Conservation (phyloP, 2,329 filamentous ascomycete genomes). For the Aspergillus tubingensis region DNA sequence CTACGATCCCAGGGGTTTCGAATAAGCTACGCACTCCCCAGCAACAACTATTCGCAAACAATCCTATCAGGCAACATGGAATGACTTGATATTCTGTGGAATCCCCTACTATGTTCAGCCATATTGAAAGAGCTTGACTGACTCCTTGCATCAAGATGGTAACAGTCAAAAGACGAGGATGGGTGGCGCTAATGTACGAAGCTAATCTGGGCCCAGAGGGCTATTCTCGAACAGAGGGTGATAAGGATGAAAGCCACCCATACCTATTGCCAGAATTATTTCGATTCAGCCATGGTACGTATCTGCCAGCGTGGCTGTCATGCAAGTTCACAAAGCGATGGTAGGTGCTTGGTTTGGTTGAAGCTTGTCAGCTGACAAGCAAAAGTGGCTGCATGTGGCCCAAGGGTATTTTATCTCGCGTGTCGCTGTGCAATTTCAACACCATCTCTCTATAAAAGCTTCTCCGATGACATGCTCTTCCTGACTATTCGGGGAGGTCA, state of each 20-base stretch:
- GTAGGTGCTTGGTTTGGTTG: neutral
- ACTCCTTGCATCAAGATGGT: too few relatives aligned
- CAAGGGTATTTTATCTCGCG: neutral
- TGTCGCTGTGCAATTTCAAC: neutral
- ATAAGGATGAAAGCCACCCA: neutral
- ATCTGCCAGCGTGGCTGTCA: neutral
- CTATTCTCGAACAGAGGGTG: neutral
- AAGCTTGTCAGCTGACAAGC: neutral
- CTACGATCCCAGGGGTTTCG: too few relatives aligned
- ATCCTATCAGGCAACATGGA: too few relatives aligned
- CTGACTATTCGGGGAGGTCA: neutral
- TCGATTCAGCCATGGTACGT: neutral
- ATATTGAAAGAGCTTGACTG: too few relatives aligned
- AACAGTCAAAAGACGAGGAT: neutral
- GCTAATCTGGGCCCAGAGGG: neutral
- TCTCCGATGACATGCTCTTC: too few relatives aligned
- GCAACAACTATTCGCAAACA: too few relatives aligned
- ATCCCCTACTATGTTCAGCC: too few relatives aligned
- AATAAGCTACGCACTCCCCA: too few relatives aligned
- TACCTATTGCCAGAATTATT: neutral
- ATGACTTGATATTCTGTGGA: too few relatives aligned
- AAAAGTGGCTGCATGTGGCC: neutral
- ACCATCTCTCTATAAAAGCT: too few relatives aligned
- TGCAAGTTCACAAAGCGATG: neutral
- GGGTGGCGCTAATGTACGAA: neutral